A percentile compares a stretch with the other conserved stretches of the same genome.
These are phyloP conservation scores for Fusarium sp. DNA, from an alignment of 2,329 filamentous ascomycete genomes.

Conservation along the genomic window DNA sequence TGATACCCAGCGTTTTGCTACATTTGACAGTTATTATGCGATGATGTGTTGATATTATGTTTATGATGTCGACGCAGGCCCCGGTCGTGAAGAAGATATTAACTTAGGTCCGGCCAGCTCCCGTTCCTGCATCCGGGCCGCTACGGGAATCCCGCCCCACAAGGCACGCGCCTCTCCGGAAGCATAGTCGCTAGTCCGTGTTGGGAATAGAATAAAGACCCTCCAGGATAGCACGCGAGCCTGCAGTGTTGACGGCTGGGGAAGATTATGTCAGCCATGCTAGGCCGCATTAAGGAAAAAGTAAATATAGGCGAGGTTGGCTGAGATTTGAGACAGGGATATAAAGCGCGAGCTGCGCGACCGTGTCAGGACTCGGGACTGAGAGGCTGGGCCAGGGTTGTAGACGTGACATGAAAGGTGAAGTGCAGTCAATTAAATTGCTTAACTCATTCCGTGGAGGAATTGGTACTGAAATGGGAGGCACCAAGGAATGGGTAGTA, in stretches of 20 bases:
- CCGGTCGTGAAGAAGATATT: not conserved
- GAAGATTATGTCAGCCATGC: slow-evolving; percentile 15
- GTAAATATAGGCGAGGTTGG: slow-evolving; percentile 47
- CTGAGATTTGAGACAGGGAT: slow-evolving; percentile 14
- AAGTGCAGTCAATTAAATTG: not conserved
- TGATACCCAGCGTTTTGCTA: slow-evolving; percentile 49
- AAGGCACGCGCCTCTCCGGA: slow-evolving; percentile 25
- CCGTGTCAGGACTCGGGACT: slow-evolving; percentile 23
- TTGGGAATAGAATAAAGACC: not conserved
- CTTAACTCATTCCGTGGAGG: not conserved
- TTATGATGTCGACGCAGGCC: not conserved
- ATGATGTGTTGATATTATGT: not conserved
- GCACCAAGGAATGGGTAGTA: not conserved
- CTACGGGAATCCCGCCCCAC: slow-evolving; percentile 42
- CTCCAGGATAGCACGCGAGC: slow-evolving; percentile 24
- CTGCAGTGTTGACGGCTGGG: slow-evolving; percentile 15
- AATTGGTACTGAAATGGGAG: not conserved
- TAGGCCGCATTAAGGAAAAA: slow-evolving; percentile 38
- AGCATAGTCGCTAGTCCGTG: slow-evolving; percentile 5
- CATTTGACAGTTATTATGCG: not conserved
- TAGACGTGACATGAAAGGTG: slow-evolving; percentile 23
- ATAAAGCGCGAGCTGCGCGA: slow-evolving; percentile 19
- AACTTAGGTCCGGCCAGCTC: slow-evolving; percentile 9
- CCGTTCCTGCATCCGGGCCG: slow-evolving; percentile 44
- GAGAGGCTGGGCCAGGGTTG: slow-evolving; percentile 34